Evolutionary conservation across 192 early-diverging fungal species (phyloP).

Genomic region (Linnemannia elongata): DNA sequence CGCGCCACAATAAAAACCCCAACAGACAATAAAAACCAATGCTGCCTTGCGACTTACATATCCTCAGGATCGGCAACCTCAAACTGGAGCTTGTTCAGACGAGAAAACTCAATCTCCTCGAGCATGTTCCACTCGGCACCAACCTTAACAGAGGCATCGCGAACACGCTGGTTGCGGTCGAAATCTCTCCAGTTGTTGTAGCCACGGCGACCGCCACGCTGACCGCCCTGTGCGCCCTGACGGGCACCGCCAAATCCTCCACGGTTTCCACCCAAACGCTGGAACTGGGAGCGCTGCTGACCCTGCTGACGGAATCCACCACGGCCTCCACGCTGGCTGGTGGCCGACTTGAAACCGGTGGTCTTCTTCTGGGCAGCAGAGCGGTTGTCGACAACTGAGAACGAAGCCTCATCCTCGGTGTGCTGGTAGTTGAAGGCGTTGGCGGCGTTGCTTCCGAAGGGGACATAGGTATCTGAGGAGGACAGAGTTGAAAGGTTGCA

Average conservation of each 20-base stretch:
- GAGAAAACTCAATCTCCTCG: constrained; percentile 95
- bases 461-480: constrained; percentile 72
- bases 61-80: constrained; percentile 83
- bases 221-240: constrained; percentile 40
- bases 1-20: neutral
- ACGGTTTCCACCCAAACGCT: constrained; percentile 56
- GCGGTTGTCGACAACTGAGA: constrained; percentile 92
- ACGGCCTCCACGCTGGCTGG: constrained; percentile 60
- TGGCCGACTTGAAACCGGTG: constrained; percentile 62
- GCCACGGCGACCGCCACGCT: constrained; percentile 52
- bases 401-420: constrained; percentile 93
- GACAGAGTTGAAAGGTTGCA: neutral
- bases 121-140: constrained; percentile 91
- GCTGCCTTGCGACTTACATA: constrained; percentile 67
- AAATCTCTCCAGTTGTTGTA: constrained; percentile 66
- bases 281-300: constrained; percentile 56
- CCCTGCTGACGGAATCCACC: constrained; percentile 62
- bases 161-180: constrained; percentile 73
- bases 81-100: constrained; percentile 87
- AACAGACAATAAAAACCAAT: neutral
- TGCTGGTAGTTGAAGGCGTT: constrained; percentile 91
- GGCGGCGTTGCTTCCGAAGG: constrained; percentile 87
- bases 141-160: constrained; percentile 90
- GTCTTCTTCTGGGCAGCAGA: constrained; percentile 74
- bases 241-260: constrained; percentile 57